Base-by-base conservation (phyloP, 1,139 yeast species). In the Suhomyces wounanorum region DNA sequence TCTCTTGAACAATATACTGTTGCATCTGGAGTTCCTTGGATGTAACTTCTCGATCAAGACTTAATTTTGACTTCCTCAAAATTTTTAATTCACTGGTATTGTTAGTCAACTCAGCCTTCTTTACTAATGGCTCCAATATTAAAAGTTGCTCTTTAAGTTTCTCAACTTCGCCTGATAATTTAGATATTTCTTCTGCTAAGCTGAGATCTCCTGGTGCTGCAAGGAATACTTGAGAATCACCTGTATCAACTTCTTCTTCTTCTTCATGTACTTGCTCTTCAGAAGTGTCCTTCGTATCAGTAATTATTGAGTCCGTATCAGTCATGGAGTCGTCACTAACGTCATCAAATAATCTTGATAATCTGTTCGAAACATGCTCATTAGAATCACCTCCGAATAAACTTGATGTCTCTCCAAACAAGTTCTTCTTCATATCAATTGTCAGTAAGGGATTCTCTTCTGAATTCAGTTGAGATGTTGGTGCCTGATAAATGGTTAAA, bases 81-180 rank as follows among this genome's bases (percentile, higher is more conserved):
- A 91, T 78, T 55, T 85, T 80, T 47, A 88, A 68, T 60, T 91
- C 96, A 1, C 83, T 76, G 6, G 80, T 69, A 62, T 89, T 88
- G 63, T 89, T 87, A 0, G 95, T 89, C 35, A 91, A 70, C 59
- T 89, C 96, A 0, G 97, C 97, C 62, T 91, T 91, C 43, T 78
- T 75, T 28, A 89, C 67, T 47, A 92, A 72, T 5, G 94, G 87
- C 16, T 79, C 81, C 38, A 91, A 68, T 30, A 91, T 81, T 6
- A 76, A 71, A 41, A 82, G 72, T 62, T 91, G 96, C 51, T 82
- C 82, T 42, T 78, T 75, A 33, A 89, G 70, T 50, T 77, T 78
- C 25, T 79, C 83, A n/a, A 90, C 82, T 21, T 85, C 89, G 5
- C 72, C 67, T 6, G 78, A 71, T 14, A 89, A 65, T 17, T 72